Evolutionary conservation across 805 yeast species (phyloP), one percentile per base, ranked within the genome.

Genomic region (Nakazawaea anatomiae): DNA sequence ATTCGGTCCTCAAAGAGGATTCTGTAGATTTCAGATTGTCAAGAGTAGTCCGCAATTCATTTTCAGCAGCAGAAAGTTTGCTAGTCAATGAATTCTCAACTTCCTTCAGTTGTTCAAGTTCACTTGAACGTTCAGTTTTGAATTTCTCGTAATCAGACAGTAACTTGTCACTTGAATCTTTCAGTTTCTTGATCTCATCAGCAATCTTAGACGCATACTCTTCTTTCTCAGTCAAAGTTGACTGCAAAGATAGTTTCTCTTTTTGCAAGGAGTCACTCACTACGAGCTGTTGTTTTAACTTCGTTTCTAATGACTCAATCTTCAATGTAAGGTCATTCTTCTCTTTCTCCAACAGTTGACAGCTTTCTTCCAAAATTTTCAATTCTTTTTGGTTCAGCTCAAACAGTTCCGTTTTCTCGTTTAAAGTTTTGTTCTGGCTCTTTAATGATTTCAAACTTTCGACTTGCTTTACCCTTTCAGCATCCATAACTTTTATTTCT

Each of bases 191-290:
- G 10, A 39, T 39, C 11, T 46, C 18, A 9, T 6, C 39, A 4
- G 44, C 32, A 27, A 44, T 10, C n/a, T 48, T 42, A n/a, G 55
- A 53, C 38, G 52, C 58, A 28, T 55, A 46, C 4, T 39, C 9
- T n/a, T 45, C 29, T 11, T 3, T 14, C 5, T 28, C 46, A n/a
- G n/a, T 10, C 46, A 30, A 36, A 30, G n/a, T 29, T 36, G 46
- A 44, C 28, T 46, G n/a, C n/a, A 32, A 34, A 36, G 12, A 7
- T 4, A 11, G 8, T 29, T 42, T 42, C 2, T 18, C 32, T 25
- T 42, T 31, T 42, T 42, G 31, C 25, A 42, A 18, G 29, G 47
- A 14, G 44, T 55, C 55, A 45, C 46, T 34, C 18, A 41, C 31
- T 4, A 30, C 50, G 27, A 39, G 40, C 47, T 40, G 42, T 14